phyloP scores from a whole-genome alignment of 345 rosid species.

The Lepidium sativum region DNA sequence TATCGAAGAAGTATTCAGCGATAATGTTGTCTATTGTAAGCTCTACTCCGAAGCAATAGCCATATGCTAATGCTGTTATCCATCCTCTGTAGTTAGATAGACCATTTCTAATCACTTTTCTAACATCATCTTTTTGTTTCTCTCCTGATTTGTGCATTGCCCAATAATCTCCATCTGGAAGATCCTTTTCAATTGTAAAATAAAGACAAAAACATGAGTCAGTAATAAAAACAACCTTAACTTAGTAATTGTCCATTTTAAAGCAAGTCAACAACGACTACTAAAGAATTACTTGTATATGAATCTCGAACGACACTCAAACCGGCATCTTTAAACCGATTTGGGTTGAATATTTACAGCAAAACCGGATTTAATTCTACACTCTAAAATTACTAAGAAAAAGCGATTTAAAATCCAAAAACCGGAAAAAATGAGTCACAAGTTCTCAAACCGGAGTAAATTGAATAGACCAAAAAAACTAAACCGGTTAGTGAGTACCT shows the following conservation, averaged over 20 bases:
- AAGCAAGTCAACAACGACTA: neutral
- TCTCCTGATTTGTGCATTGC: slow-evolving; percentile 56
- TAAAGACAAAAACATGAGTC: neutral
- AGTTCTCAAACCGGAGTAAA: neutral
- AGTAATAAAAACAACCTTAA: neutral
- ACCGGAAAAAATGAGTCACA: neutral
- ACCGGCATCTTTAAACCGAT: neutral
- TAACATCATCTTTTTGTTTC: slow-evolving; percentile 50
- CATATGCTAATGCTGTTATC: slow-evolving; percentile 78
- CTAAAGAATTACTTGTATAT: neutral
- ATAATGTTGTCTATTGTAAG: slow-evolving; percentile 74
- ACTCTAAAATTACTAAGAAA: neutral
- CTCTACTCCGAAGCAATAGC: slow-evolving; percentile 91
- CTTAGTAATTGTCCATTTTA: neutral
- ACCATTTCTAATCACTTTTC: slow-evolving; percentile 41
- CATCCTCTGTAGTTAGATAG: slow-evolving; percentile 75
- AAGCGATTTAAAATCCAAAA: neutral
- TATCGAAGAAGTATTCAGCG: slow-evolving; percentile 80
- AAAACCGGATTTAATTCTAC: neutral
- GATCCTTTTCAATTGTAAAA: slow-evolving; percentile 22
- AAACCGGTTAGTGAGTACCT: slow-evolving; percentile 30
- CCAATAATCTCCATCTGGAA: slow-evolving; percentile 66
- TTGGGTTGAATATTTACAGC: neutral
- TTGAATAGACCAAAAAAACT: neutral
- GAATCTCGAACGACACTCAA: neutral